A percentile compares a stretch with the other conserved stretches of the same genome.
These are phyloP conservation scores for Eremothecium sinecaudum DNA, from an alignment of 1,139 yeast genomes.

Conservation along the genomic window DNA sequence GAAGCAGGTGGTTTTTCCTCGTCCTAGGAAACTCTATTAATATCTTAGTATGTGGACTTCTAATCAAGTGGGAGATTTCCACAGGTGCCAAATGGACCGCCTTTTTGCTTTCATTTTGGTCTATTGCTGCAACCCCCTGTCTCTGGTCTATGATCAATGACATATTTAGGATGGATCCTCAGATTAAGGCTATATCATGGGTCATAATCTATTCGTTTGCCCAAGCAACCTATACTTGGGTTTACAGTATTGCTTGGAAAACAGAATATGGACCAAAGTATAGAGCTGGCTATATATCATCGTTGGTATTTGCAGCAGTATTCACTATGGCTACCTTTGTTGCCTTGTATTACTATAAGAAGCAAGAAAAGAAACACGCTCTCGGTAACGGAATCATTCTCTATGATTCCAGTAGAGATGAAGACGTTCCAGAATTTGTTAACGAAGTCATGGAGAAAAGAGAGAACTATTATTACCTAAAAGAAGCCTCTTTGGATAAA, in stretches of 20 bases:
- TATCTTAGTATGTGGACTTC: constrained; percentile 36
- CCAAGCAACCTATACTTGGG: constrained; percentile 33
- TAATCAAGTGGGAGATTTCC: constrained; percentile 39
- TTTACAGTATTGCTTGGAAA: constrained; percentile 41
- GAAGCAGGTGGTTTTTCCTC: constrained; percentile 34
- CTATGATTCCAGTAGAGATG: constrained; percentile 23
- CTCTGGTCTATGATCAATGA: constrained; percentile 34
- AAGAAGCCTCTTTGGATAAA: constrained; percentile 8
- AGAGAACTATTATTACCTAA: constrained; percentile 26
- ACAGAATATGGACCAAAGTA: constrained; percentile 48
- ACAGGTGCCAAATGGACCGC: constrained; percentile 32
- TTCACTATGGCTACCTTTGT: constrained; percentile 47
- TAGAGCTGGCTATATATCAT: constrained; percentile 43
- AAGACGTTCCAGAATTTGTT: constrained; percentile 28
- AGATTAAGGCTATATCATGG: constrained; percentile 33
- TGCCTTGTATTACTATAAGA: constrained; percentile 50
- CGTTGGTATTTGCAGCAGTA: constrained; percentile 44
- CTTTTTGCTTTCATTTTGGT: constrained; percentile 30
- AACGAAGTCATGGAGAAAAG: constrained; percentile 21
- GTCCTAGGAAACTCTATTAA: constrained; percentile 44
- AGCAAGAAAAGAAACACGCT: constrained; percentile 47
- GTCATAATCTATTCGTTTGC: constrained; percentile 31
- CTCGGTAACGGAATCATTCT: constrained; percentile 43
- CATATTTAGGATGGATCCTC: constrained; percentile 33
- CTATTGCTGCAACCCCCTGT: constrained; percentile 32